phyloP scores from a whole-genome alignment of 2,329 filamentous ascomycete species.

The Apiospora marii region DNA sequence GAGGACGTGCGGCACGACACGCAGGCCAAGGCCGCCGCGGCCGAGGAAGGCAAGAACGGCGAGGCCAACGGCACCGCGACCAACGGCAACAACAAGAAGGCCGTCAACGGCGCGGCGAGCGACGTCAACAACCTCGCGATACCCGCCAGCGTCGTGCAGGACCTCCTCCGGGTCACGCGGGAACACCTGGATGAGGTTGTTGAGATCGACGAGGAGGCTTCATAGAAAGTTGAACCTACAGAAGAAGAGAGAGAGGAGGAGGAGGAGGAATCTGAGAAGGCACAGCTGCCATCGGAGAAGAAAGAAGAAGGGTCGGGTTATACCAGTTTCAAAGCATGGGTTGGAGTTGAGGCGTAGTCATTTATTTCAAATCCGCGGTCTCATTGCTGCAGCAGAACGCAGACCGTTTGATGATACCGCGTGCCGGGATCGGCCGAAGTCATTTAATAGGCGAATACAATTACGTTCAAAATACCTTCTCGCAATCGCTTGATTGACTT shows the following conservation, averaged over 20 bases:
- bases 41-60: conserved; percentile 25
- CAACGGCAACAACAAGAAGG: conserved; percentile 38
- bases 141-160: conserved; percentile 66
- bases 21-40: conserved; percentile 40
- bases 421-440: conserved; percentile 8
- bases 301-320: not conserved
- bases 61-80: conserved; percentile 30
- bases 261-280: not conserved
- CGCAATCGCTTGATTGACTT: not conserved
- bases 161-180: conserved; percentile 66
- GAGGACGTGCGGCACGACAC: conserved; percentile 67
- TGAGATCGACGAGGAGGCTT: conserved; percentile 45
- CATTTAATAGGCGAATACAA: conserved; percentile 24
- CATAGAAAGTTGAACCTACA: not conserved
- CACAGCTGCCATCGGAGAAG: not conserved
- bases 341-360: conserved; percentile 20
- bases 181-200: conserved; percentile 64
- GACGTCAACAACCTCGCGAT: conserved; percentile 57
- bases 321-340: conserved; percentile 8
- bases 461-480: not conserved
- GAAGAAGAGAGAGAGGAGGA: too few relatives aligned
- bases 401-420: not conserved
- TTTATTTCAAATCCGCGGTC: not conserved
- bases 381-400: conserved; percentile 4
- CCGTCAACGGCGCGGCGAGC: conserved; percentile 30